Percentiles rank a stretch among this genome's conserved stretches.
Conservation (phyloP, 2,329 filamentous ascomycete genomes). For the Blastomyces emzantsi region DNA sequence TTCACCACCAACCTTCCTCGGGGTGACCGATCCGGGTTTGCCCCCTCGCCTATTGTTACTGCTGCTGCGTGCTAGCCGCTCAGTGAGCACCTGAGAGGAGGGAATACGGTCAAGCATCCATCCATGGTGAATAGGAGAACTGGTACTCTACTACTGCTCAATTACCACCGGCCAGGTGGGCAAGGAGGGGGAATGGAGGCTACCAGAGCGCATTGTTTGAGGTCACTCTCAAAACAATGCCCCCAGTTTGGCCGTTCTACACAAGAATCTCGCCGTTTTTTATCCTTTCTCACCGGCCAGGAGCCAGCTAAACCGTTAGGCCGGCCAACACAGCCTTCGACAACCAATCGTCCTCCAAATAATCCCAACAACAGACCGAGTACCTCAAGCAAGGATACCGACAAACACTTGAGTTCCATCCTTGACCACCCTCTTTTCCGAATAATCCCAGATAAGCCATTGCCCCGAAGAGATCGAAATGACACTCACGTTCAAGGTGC, state of each 20-base stretch:
- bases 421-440: conserved; percentile 36
- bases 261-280: conserved; percentile 2
- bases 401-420: conserved; percentile 32
- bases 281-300: background rate
- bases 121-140: background rate
- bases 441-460: conserved; percentile 25
- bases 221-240: background rate
- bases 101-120: background rate
- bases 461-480: conserved; percentile 1
- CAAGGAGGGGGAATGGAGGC: background rate
- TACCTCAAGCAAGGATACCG: conserved; percentile 20
- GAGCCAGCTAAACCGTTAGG: background rate
- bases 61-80: background rate
- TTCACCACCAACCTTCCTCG: background rate
- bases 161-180: background rate
- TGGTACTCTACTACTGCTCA: background rate
- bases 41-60: background rate
- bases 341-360: background rate
- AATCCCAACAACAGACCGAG: background rate
- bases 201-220: conserved; percentile 1
- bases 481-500: background rate
- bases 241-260: background rate
- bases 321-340: background rate
- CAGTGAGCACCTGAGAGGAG: background rate
- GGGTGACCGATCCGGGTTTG: background rate